A percentile compares a stretch with the other conserved stretches of the same genome.
These are phyloP conservation scores for Endotrypanum monterogeii DNA, from an alignment of 208 protist genomes.

Conservation along the genomic window DNA sequence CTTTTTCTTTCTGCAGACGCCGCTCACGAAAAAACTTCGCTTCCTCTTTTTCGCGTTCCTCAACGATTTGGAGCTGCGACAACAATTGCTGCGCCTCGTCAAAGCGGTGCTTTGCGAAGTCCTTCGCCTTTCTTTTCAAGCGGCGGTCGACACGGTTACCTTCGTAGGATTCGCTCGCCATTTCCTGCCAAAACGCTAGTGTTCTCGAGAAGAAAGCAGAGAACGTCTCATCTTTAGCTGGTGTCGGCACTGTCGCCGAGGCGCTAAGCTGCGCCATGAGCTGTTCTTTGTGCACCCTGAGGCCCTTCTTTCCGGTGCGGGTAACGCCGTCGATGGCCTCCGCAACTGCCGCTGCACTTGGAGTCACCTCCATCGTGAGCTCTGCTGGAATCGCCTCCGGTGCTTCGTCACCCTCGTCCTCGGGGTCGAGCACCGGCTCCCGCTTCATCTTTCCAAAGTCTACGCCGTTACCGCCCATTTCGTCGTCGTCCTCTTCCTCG, in stretches of 20 bases:
- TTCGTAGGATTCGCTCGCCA: conserved; percentile 63
- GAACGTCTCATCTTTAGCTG: conserved; percentile 55
- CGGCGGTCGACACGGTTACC: conserved; percentile 21
- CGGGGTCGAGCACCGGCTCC: conserved; percentile 31
- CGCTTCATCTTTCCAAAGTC: conserved; percentile 24
- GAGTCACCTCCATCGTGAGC: conserved; percentile 63
- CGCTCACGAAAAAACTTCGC: conserved; percentile 76
- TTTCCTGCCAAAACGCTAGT: conserved; percentile 64
- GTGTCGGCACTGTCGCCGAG: conserved; percentile 68
- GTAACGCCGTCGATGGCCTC: conserved; percentile 50
- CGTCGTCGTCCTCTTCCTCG: conserved; percentile 78
- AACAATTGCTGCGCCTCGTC: conserved; percentile 72
- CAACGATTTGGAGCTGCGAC: conserved; percentile 75
- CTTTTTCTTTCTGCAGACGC: conserved; percentile 68
- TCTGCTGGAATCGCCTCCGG: conserved; percentile 79
- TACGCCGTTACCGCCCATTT: conserved; percentile 6
- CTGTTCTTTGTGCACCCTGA: conserved; percentile 90
- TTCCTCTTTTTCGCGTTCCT: conserved; percentile 81
- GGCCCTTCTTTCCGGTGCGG: conserved; percentile 74
- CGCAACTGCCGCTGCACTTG: conserved; percentile 29
- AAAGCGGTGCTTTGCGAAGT: conserved; percentile 68
- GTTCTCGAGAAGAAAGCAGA: conserved; percentile 65
- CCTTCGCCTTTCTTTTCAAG: conserved; percentile 34
- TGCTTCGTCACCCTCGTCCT: conserved; percentile 69
- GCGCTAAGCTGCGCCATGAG: conserved; percentile 77